Percentiles rank a stretch among this genome's conserved stretches.
phyloP scores from a whole-genome alignment of 1,284 basidiomycete genomes.

The Apiotrichum siamense region DNA sequence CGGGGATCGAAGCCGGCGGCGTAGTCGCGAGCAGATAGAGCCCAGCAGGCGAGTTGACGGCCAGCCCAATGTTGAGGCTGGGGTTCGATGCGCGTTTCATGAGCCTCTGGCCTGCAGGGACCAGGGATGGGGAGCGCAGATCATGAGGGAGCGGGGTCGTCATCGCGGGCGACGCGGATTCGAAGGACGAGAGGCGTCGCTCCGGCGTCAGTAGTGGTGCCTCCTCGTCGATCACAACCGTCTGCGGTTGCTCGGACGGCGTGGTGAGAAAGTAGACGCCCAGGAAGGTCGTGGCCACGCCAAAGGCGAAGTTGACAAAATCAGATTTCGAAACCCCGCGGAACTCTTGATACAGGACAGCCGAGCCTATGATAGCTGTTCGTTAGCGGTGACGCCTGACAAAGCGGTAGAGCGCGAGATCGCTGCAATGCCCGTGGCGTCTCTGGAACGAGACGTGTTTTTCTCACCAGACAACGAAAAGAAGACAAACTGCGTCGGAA shows the following conservation, averaged over 20 bases:
- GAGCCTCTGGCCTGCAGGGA: neutral
- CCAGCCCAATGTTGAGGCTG: constrained; percentile 28
- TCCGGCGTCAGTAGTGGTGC: constrained; percentile 20
- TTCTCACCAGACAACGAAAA: constrained; percentile 49
- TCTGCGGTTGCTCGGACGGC: neutral
- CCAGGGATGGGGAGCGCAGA: neutral
- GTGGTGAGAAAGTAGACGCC: constrained; percentile 61
- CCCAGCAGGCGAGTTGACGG: constrained; percentile 33
- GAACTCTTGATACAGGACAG: constrained; percentile 91
- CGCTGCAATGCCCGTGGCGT: no score
- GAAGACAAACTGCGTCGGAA: constrained; percentile 90
- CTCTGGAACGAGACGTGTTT: neutral
- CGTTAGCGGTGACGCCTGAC: constrained; percentile 45
- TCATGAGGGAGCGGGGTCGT: constrained; percentile 7
- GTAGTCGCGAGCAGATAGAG: constrained; percentile 39
- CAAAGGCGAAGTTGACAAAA: constrained; percentile 55
- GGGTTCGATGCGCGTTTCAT: constrained; percentile 19
- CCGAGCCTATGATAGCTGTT: constrained; percentile 83
- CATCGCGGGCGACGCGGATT: neutral
- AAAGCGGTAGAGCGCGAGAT: neutral
- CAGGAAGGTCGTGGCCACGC: constrained; percentile 42
- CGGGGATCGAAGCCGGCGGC: constrained; percentile 19
- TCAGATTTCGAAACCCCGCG: constrained; percentile 69
- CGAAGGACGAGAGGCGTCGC: neutral
- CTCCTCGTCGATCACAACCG: constrained; percentile 14